Conservation (phyloP, 1,139 yeast genomes). For the Suhomyces chickasaworum region DNA sequence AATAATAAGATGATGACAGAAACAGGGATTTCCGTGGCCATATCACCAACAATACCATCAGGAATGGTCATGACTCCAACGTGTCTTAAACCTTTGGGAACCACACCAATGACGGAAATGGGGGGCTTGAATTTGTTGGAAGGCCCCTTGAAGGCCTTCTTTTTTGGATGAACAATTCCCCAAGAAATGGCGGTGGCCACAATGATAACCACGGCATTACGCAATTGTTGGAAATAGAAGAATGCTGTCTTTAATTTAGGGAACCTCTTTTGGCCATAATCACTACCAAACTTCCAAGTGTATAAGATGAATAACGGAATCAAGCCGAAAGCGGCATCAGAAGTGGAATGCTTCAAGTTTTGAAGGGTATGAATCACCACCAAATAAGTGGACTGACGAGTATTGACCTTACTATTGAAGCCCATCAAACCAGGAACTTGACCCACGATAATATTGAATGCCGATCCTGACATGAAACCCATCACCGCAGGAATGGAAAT, state of each 20-base stretch:
- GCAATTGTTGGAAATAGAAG: slow-evolving; percentile 73
- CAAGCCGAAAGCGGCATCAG: slow-evolving; percentile 90
- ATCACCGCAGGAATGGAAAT: slow-evolving; percentile 91
- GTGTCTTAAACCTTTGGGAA: slow-evolving; percentile 78
- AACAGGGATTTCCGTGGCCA: slow-evolving; percentile 83
- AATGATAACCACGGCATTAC: slow-evolving; percentile 80
- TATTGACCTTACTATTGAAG: slow-evolving; percentile 61
- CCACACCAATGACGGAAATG: slow-evolving; percentile 69
- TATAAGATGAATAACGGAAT: slow-evolving; percentile 70
- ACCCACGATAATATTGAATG: slow-evolving; percentile 76
- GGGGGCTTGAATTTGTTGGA: slow-evolving; percentile 41
- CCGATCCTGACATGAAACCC: slow-evolving; percentile 96
- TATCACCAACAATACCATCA: slow-evolving; percentile 54
- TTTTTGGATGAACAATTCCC: slow-evolving; percentile 46
- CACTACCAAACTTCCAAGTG: slow-evolving; percentile 62
- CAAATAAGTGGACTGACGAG: slow-evolving; percentile 67
- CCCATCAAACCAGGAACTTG: slow-evolving; percentile 92
- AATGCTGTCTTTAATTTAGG: slow-evolving; percentile 59
- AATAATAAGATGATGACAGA: slow-evolving; percentile 78
- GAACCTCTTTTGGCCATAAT: slow-evolving; percentile 62
- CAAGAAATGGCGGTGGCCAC: slow-evolving; percentile 76
- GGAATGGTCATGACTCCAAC: slow-evolving; percentile 76
- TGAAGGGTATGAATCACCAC: slow-evolving; percentile 75
- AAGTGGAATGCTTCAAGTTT: slow-evolving; percentile 62
- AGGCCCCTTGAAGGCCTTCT: slow-evolving; percentile 41